These are phyloP conservation scores for Protomyces macrosporus DNA, from an alignment of 1,139 yeast genomes.

Conservation along the genomic window DNA sequence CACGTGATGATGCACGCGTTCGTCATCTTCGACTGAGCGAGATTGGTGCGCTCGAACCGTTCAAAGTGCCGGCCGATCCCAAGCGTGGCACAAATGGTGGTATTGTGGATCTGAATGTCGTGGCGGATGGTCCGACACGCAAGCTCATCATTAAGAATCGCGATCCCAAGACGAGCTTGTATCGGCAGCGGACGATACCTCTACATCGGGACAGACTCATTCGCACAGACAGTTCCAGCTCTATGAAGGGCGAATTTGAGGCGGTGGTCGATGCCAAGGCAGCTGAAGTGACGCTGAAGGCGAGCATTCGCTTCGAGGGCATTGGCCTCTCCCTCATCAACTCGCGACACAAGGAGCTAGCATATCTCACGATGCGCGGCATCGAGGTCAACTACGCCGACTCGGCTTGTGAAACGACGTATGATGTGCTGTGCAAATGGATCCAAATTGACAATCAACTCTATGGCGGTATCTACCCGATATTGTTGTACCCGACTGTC, in stretches of 20 bases:
- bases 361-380: conserved; percentile 76
- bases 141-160: conserved; percentile 77
- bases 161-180: conserved; percentile 47
- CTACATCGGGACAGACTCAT: not conserved
- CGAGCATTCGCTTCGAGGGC: conserved; percentile 72
- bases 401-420: conserved; percentile 74
- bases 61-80: conserved; percentile 49
- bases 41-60: conserved; percentile 84
- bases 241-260: conserved; percentile 50
- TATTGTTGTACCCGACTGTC: conserved; percentile 83
- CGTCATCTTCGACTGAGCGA: conserved; percentile 82
- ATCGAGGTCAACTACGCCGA: conserved; percentile 75
- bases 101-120: conserved; percentile 74
- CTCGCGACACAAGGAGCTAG: conserved; percentile 63
- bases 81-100: conserved; percentile 36
- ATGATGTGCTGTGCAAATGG: conserved; percentile 84
- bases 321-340: conserved; percentile 82
- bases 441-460: conserved; percentile 88
- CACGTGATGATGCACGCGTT: conserved; percentile 50
- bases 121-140: conserved; percentile 95
- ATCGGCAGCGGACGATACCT: conserved; percentile 27
- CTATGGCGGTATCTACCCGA: conserved; percentile 84
- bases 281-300: conserved; percentile 58
- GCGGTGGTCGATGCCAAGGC: conserved; percentile 45
- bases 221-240: conserved; percentile 24